Conservation (phyloP, 352 stramenopile species). For the Phytopythium oedochilum region DNA sequence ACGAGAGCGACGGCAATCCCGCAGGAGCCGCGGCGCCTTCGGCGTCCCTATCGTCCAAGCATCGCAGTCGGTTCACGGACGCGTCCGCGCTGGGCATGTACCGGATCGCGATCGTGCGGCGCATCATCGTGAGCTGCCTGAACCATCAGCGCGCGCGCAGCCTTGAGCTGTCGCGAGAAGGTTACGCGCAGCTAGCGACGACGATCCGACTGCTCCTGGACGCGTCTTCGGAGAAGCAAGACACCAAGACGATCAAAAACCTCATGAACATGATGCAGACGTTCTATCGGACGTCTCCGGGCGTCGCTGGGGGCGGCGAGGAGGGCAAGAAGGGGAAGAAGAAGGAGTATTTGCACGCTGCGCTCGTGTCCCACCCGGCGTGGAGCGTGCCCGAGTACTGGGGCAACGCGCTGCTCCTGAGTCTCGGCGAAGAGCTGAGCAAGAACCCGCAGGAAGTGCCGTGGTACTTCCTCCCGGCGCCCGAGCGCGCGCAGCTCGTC, state of each 20-base stretch:
- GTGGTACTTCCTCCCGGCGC: slow-evolving; percentile 59
- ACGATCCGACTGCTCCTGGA: slow-evolving; percentile 60
- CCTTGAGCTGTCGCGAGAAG: slow-evolving; percentile 45
- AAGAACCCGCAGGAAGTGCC: slow-evolving; percentile 53
- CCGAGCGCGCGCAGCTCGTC: slow-evolving; percentile 66
- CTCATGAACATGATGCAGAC: slow-evolving; percentile 87
- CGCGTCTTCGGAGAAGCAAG: slow-evolving; percentile 53
- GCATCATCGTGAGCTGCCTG: slow-evolving; percentile 53
- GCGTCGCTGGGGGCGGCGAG: background rate
- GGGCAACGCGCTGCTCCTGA: slow-evolving; percentile 69
- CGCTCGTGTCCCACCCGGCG: slow-evolving; percentile 45
- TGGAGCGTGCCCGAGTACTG: slow-evolving; percentile 71
- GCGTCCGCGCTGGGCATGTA: slow-evolving; percentile 58
- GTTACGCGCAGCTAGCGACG: slow-evolving; percentile 46
- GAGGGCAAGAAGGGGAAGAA: slow-evolving; percentile 20
- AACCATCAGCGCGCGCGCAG: slow-evolving; percentile 63
- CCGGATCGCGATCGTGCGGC: slow-evolving; percentile 61
- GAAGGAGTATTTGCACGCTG: slow-evolving; percentile 59
- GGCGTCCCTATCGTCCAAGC: slow-evolving; percentile 27
- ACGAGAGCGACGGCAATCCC: slow-evolving; percentile 5
- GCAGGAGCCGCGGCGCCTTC: slow-evolving; percentile 4
- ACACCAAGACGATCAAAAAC: slow-evolving; percentile 60
- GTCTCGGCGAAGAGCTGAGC: slow-evolving; percentile 74
- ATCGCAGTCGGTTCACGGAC: slow-evolving; percentile 68
- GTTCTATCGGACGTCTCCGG: slow-evolving; percentile 36